A percentile compares a stretch with the other conserved stretches of the same genome.
Conservation (phyloP, 2,329 filamentous ascomycete species). For the Tricladium varicosporioides region DNA sequence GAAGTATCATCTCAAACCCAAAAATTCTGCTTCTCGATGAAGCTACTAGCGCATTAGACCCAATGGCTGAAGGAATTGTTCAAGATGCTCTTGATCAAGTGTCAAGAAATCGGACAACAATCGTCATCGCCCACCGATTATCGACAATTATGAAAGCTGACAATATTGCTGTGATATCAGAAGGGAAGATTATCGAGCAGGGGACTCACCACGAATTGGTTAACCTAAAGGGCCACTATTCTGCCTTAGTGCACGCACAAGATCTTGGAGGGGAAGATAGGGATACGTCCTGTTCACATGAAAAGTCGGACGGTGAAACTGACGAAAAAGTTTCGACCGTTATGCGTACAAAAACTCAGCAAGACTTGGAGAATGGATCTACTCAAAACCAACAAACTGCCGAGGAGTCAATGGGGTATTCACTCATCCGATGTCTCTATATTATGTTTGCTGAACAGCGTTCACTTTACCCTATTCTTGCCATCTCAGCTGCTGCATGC, state of each 20-base stretch:
- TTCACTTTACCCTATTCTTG: slow-evolving; percentile 73
- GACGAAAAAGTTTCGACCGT: too few relatives aligned
- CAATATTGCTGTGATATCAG: slow-evolving; percentile 91
- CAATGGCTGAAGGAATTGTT: slow-evolving; percentile 90
- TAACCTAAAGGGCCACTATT: slow-evolving; percentile 70
- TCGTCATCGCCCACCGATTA: slow-evolving; percentile 91
- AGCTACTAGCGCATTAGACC: slow-evolving; percentile 90
- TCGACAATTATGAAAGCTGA: slow-evolving; percentile 93
- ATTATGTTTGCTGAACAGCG: slow-evolving; percentile 68
- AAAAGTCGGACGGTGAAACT: slow-evolving; percentile 47
- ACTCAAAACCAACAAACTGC: too few relatives aligned
- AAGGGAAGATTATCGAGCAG: slow-evolving; percentile 86
- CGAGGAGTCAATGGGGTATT: too few relatives aligned
- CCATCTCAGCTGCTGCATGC: too few relatives aligned
- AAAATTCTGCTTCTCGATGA: slow-evolving; percentile 93
- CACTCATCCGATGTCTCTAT: too few relatives aligned
- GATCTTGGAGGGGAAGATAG: slow-evolving; percentile 67
- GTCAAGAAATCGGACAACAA: slow-evolving; percentile 83
- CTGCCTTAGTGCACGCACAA: slow-evolving; percentile 83
- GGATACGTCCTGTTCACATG: slow-evolving; percentile 49
- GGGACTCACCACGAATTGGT: slow-evolving; percentile 83
- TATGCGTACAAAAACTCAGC: too few relatives aligned
- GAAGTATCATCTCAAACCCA: slow-evolving; percentile 88
- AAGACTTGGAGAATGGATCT: too few relatives aligned
- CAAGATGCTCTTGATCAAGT: slow-evolving; percentile 89